Evolutionary conservation across 129 eudicot species (phyloP).

Genomic region (Arctium lappa): DNA sequence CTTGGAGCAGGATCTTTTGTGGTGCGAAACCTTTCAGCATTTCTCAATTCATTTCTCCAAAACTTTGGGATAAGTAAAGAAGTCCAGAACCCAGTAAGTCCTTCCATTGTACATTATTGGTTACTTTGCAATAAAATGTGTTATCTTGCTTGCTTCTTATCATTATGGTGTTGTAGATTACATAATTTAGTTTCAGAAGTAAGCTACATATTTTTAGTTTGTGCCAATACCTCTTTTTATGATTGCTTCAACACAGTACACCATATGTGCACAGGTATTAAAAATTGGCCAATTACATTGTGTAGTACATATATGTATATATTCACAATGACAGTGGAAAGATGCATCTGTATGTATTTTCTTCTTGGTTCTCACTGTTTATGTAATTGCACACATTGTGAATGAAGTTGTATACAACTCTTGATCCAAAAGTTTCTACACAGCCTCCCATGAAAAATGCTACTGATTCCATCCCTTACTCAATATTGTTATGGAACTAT

Average conservation of each 20-base stretch:
- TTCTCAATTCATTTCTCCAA: constrained; percentile 59
- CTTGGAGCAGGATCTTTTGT: constrained; percentile 75
- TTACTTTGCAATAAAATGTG: background rate
- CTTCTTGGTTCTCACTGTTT: background rate
- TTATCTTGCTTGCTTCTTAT: background rate
- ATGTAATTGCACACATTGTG: background rate
- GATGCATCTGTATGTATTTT: background rate
- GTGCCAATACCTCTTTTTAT: background rate
- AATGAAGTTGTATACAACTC: no score
- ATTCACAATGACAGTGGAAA: background rate
- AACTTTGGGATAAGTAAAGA: constrained; percentile 70
- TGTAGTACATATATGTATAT: background rate
- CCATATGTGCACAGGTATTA: background rate
- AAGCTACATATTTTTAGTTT: background rate
- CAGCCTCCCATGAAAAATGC: no score
- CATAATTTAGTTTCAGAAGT: background rate
- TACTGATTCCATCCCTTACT: background rate
- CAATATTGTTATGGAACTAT: no score
- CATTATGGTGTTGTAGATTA: background rate
- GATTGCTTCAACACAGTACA: background rate
- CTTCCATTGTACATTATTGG: background rate
- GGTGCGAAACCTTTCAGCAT: constrained; percentile 46
- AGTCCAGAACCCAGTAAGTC: constrained; percentile 75
- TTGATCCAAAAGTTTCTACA: no score
- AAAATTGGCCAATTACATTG: background rate